phyloP scores from a whole-genome alignment of 2,329 filamentous ascomycete species.

The Apiospora phragmitis region DNA sequence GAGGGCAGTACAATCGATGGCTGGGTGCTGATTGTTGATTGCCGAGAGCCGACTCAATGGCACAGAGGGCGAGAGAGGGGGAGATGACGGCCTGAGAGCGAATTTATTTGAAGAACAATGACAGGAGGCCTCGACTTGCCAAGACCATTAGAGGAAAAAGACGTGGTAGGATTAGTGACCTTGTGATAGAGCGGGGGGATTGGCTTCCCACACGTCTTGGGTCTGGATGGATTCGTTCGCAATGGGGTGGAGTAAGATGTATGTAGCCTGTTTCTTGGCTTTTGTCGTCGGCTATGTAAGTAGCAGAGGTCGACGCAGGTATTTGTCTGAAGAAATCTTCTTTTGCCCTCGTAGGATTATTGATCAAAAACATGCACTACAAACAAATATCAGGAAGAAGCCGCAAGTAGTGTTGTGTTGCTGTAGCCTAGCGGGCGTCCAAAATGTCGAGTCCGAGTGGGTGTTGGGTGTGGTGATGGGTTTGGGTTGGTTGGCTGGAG shows the following conservation, averaged over 20 bases:
- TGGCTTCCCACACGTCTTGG: background rate
- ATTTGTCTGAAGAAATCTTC: background rate
- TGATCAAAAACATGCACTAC: background rate
- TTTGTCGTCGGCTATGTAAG: background rate
- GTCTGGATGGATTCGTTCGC: background rate
- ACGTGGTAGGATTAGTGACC: constrained; percentile 7
- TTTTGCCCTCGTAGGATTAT: background rate
- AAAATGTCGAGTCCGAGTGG: background rate
- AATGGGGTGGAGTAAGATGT: constrained; percentile 2
- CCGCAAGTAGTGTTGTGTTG: background rate
- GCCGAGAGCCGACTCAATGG: constrained; percentile 3
- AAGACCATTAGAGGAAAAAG: constrained; percentile 10
- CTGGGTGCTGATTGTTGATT: background rate
- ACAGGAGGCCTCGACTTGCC: constrained; percentile 11
- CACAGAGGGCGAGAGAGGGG: background rate
- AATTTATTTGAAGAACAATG: constrained; percentile 4
- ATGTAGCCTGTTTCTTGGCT: constrained; percentile 5
- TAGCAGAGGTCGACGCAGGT: background rate
- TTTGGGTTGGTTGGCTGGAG: background rate
- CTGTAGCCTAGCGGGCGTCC: background rate
- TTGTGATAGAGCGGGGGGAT: constrained; percentile 10
- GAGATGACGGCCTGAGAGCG: background rate
- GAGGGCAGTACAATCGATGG: background rate
- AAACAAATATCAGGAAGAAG: background rate
- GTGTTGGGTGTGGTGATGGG: background rate